Evolutionary conservation across 75 land plant species (phyloP), one percentile per base, ranked within the genome.

Genomic region (Ceratopteris richardii): DNA sequence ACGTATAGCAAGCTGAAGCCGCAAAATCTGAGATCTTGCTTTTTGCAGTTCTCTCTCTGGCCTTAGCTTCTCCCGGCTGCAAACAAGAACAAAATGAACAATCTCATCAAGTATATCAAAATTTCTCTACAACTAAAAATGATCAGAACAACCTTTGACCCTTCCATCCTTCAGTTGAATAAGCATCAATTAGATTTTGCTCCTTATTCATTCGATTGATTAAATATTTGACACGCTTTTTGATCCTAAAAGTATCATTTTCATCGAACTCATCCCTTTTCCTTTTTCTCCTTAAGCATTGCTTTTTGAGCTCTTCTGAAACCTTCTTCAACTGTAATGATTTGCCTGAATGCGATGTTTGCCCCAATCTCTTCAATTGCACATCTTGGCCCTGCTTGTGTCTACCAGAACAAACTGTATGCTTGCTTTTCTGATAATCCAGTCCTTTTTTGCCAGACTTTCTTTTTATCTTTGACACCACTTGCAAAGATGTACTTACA

Each of bases 121-220:
- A 33, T 9, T 33, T 9, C 9, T 3, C 9, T 33, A 33, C 3
- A 9, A 33, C 37, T 33, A 33, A 9, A 33, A n/a, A 33, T 33
- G 3, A 33, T 3, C 37, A 33, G 3, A 46, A 37, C 4, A 77
- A 94, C 98, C 98, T 94, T 37, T 94, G 87, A 43, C 98, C 98
- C 59, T 90, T 94, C 98, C 98, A 94, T 31, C 98, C 98, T 69
- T 94, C 98, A 2, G 79, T 82, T 31, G 88, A 79, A 61, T 94
- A 94, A 42, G 96, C 98, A 79, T 94, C 98, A 61, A 94, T 90
- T 43, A 90, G 74, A 60, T 83, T 94, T 65, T 86, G 98, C 65
- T 90, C 96, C 54, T 83, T 44, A 51, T 82, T 90, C 74, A 94
- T 68, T 62, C 72, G 80, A 44, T 80, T 81, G 50, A 94, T 52